A percentile compares a stretch with the other conserved stretches of the same genome.
Conservation (phyloP, 2,329 filamentous ascomycete genomes). For the Fusarium subtropicale region DNA sequence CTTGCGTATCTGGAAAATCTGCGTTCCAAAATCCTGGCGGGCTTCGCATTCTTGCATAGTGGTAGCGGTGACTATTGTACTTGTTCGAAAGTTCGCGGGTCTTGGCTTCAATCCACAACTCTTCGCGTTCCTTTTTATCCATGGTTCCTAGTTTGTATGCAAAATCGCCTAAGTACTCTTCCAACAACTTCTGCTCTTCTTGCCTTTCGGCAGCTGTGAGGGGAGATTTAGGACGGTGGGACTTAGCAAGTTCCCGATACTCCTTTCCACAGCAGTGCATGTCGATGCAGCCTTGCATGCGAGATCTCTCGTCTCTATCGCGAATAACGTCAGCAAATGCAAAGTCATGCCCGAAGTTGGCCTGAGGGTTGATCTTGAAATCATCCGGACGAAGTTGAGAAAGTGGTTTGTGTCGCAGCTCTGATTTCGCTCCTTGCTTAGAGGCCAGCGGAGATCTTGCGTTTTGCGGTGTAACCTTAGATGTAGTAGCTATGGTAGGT, state of each 20-base stretch:
- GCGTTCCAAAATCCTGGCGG: slow-evolving; percentile 92
- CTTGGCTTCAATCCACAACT: slow-evolving; percentile 80
- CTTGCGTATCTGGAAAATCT: slow-evolving; percentile 91
- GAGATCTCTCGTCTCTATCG: slow-evolving; percentile 74
- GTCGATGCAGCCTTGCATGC: slow-evolving; percentile 78
- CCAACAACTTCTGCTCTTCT: slow-evolving; percentile 64
- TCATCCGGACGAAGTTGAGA: slow-evolving; percentile 72
- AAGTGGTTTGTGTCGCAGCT: slow-evolving; percentile 69
- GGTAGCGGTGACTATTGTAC: slow-evolving; percentile 81
- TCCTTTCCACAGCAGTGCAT: slow-evolving; percentile 80
- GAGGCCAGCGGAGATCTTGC: slow-evolving; percentile 31
- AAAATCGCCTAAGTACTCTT: slow-evolving; percentile 68
- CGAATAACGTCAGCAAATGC: slow-evolving; percentile 82
- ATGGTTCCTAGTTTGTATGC: slow-evolving; percentile 70
- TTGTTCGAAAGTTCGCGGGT: slow-evolving; percentile 78
- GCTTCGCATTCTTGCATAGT: slow-evolving; percentile 75
- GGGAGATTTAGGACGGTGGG: slow-evolving; percentile 57
- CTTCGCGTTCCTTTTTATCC: slow-evolving; percentile 69
- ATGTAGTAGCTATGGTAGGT: slow-evolving; percentile 6
- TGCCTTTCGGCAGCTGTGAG: slow-evolving; percentile 52
- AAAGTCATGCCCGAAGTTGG: slow-evolving; percentile 76
- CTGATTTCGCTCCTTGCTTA: slow-evolving; percentile 45
- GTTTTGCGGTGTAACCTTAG: slow-evolving; percentile 25
- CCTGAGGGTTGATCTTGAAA: slow-evolving; percentile 83
- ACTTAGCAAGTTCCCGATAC: slow-evolving; percentile 74